Conservation (phyloP, 73 alveolate genomes). For the Paramecium caudatum region DNA sequence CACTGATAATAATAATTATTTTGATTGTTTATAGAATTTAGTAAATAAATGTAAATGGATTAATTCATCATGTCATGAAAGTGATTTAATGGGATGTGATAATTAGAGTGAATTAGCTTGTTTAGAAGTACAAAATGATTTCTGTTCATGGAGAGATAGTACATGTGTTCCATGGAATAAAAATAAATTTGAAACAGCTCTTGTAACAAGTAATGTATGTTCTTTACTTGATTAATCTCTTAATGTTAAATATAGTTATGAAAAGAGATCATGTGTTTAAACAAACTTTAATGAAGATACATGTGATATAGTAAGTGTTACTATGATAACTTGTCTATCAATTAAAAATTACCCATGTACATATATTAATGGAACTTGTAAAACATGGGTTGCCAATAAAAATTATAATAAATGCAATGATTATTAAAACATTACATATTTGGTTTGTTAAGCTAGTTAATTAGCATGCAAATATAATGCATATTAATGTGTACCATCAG, state of each 20-base stretch:
- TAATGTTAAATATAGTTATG: neutral
- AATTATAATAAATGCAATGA: neutral
- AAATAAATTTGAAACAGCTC: slow-evolving; percentile 8
- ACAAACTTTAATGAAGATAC: neutral
- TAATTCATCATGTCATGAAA: neutral
- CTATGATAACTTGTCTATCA: slow-evolving; percentile 7
- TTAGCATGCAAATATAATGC: slow-evolving; percentile 3
- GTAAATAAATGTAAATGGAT: slow-evolving; percentile 3
- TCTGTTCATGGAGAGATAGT: slow-evolving; percentile 63
- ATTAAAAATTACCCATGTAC: slow-evolving; percentile 5
- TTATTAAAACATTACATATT: neutral
- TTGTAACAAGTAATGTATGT: slow-evolving; percentile 39
- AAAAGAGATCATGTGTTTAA: neutral
- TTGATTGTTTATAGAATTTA: neutral
- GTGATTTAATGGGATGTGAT: neutral
- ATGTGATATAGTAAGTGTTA: slow-evolving; percentile 4
- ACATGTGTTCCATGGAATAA: slow-evolving; percentile 47
- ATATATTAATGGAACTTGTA: neutral
- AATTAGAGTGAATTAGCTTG: neutral
- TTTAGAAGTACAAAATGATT: neutral
- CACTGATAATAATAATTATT: neutral
- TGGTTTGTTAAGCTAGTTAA: neutral
- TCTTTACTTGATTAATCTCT: neutral
- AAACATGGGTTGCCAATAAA: neutral
- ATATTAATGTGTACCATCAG: neutral